Percentiles rank a stretch among this genome's conserved stretches.
Evolutionary conservation across 306 rosid species (phyloP).

Genomic region (Carpinus fangiana): DNA sequence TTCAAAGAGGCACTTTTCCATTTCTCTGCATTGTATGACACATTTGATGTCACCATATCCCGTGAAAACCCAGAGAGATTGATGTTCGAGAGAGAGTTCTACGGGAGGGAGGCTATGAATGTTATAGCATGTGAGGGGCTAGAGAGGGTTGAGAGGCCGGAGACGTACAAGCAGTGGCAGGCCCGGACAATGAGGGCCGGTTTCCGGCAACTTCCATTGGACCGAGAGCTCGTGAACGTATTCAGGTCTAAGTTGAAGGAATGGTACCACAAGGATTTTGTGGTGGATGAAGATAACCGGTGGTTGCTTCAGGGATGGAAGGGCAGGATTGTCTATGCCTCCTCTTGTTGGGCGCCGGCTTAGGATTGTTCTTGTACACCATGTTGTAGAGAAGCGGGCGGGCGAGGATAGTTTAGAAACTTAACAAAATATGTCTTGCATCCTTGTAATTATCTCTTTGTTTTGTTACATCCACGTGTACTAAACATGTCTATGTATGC

Average conservation of each 20-base stretch:
- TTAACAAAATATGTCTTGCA: no score
- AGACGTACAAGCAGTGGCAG: constrained; percentile 76
- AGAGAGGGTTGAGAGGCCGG: constrained; percentile 67
- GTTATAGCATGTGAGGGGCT: constrained; percentile 63
- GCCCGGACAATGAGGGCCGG: constrained; percentile 42
- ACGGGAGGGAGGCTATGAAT: constrained; percentile 61
- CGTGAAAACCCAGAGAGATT: neutral
- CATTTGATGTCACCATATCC: neutral
- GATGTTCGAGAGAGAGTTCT: constrained; percentile 51
- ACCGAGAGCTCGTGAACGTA: constrained; percentile 28
- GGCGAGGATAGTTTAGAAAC: no score
- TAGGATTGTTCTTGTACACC: constrained; percentile 5
- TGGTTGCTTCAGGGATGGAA: constrained; percentile 82
- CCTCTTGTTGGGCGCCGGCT: constrained; percentile 70
- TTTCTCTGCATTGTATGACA: neutral
- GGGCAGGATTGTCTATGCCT: constrained; percentile 55
- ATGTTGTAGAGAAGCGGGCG: no score
- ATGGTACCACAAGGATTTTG: constrained; percentile 47
- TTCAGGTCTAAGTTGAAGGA: constrained; percentile 32
- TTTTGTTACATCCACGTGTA: no score
- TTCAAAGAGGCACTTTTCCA: constrained; percentile 1
- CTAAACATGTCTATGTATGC: no score
- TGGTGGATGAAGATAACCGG: constrained; percentile 44
- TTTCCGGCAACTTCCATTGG: constrained; percentile 42
- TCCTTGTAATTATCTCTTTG: no score